A percentile compares a stretch with the other conserved stretches of the same genome.
phyloP scores from a whole-genome alignment of 148 eudicot genomes.

The Amaranthus hypochondriacus region DNA sequence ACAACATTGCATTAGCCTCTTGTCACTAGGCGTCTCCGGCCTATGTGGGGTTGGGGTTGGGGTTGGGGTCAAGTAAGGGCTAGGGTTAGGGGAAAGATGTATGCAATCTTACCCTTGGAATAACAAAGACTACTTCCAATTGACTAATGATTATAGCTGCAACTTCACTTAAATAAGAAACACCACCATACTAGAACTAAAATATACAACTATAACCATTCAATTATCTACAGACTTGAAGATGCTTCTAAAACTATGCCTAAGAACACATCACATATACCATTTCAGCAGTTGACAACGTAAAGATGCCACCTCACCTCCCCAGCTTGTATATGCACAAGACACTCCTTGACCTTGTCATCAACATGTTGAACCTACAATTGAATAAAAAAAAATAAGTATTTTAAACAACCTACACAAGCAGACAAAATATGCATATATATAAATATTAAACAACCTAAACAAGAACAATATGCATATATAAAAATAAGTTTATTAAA shows the following conservation, averaged over 20 bases:
- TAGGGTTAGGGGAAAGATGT: too few species aligned
- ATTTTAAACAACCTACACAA: neutral
- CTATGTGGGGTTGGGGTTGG: too few species aligned
- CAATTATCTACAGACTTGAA: neutral
- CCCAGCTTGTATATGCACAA: conserved; percentile 53
- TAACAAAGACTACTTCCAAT: too few species aligned
- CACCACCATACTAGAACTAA: neutral
- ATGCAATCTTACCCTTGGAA: too few species aligned
- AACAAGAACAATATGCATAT: too few species aligned
- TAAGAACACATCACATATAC: neutral
- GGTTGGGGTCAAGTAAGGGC: too few species aligned
- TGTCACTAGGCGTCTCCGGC: too few species aligned
- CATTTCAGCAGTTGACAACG: neutral
- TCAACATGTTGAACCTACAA: conserved; percentile 53
- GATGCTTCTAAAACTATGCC: neutral
- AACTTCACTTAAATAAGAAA: neutral
- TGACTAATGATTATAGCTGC: too few species aligned
- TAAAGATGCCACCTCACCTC: conserved; percentile 36
- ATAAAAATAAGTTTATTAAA: neutral
- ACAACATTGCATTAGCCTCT: too few species aligned
- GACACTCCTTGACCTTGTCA: conserved; percentile 60
- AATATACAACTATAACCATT: neutral
- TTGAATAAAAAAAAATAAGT: conserved; percentile 7
- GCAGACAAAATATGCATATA: neutral
- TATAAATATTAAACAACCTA: neutral